Evolutionary conservation across 805 yeast species (phyloP).

Genomic region (Sugiyamaella floridensis): DNA sequence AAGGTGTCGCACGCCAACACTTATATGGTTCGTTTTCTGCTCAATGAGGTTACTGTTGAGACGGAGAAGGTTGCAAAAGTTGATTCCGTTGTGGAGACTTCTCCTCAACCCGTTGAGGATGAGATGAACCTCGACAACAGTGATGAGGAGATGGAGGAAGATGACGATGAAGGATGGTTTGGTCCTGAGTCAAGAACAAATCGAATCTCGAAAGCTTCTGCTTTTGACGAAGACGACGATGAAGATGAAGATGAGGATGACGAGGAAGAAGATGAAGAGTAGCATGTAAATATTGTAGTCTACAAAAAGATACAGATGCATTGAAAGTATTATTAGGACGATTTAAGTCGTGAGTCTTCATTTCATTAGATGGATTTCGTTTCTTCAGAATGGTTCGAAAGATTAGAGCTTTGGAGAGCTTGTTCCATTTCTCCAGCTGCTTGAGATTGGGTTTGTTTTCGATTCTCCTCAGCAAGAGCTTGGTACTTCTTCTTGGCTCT

Average conservation of each 20-base stretch:
- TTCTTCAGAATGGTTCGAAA: too few species aligned
- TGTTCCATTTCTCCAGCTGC: neutral
- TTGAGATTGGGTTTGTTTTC: neutral
- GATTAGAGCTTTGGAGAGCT: neutral
- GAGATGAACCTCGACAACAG: slow-evolving; percentile 27
- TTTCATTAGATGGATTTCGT: neutral
- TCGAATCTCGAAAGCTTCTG: slow-evolving; percentile 1
- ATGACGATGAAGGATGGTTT: slow-evolving; percentile 33
- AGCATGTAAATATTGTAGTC: neutral
- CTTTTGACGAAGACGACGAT: neutral
- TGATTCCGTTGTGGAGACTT: slow-evolving; percentile 23
- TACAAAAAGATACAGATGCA: neutral
- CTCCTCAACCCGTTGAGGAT: slow-evolving; percentile 20
- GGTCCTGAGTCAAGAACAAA: slow-evolving; percentile 25
- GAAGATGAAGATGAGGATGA: neutral
- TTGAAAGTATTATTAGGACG: neutral
- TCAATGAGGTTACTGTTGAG: slow-evolving; percentile 5
- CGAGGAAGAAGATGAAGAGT: neutral
- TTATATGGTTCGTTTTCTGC: slow-evolving; percentile 18
- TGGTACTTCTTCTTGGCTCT: slow-evolving; percentile 25
- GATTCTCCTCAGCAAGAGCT: slow-evolving; percentile 14
- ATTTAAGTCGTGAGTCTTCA: neutral
- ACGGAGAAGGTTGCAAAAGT: neutral
- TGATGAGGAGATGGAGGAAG: slow-evolving; percentile 31
- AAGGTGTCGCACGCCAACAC: slow-evolving; percentile 25